These are phyloP conservation scores for Gigaspora rosea DNA, from an alignment of 192 early-diverging fungal species.

Conservation along the genomic window DNA sequence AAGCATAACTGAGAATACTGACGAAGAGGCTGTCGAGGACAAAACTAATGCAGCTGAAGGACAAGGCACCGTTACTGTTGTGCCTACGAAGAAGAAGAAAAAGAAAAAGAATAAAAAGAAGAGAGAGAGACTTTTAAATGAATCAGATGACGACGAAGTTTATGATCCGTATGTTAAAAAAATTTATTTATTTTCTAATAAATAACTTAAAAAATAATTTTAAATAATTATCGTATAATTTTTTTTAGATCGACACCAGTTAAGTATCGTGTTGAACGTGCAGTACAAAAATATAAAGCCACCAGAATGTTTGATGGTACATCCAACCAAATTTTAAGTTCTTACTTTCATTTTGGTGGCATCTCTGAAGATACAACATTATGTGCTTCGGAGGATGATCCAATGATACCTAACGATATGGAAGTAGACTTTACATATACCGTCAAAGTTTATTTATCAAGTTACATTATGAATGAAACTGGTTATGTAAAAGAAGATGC, in stretches of 20 bases:
- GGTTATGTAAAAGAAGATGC: constrained; percentile 50
- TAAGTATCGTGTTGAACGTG: constrained; percentile 51
- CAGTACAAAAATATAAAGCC: constrained; percentile 52
- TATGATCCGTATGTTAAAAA: constrained; percentile 18
- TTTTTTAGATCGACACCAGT: constrained; percentile 42
- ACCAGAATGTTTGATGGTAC: constrained; percentile 49
- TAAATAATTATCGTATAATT: neutral
- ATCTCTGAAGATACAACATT: constrained; percentile 45
- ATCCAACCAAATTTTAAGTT: constrained; percentile 46
- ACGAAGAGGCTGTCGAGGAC: no score
- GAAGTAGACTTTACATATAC: constrained; percentile 47
- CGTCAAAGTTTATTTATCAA: constrained; percentile 52
- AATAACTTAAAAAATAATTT: neutral
- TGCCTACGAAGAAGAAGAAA: constrained; percentile 41
- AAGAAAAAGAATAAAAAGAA: constrained; percentile 37
- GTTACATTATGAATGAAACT: constrained; percentile 45
- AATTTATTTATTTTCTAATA: neutral
- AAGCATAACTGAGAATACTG: no score
- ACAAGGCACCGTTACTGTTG: no score
- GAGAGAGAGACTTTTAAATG: constrained; percentile 45
- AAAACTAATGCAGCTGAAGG: no score
- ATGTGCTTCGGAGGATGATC: constrained; percentile 36
- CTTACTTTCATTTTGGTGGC: constrained; percentile 56
- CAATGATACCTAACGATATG: constrained; percentile 41
- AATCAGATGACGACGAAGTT: constrained; percentile 47